Evolutionary conservation across 768 basidiomycete species (phyloP).

Genomic region (Solioccasus polychromus): DNA sequence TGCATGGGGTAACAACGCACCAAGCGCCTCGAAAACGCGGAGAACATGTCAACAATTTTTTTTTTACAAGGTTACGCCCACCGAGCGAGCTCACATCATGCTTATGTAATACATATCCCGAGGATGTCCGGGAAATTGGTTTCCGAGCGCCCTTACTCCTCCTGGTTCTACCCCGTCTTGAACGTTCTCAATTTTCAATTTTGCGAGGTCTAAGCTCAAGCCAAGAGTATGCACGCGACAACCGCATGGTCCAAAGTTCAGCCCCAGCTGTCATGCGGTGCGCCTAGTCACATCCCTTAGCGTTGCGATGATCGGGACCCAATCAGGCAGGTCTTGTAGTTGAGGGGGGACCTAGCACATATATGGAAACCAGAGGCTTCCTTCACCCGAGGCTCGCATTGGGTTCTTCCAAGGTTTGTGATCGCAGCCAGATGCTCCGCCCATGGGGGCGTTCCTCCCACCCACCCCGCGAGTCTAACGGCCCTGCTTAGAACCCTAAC

Average conservation of each 20-base stretch:
- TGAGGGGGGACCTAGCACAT: background rate
- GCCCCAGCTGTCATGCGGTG: too few species aligned
- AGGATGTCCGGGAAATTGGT: too few species aligned
- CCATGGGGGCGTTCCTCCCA: background rate
- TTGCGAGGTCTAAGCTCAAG: background rate
- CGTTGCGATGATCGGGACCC: conserved; percentile 10
- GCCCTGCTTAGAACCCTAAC: conserved; percentile 6
- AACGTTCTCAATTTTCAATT: too few species aligned
- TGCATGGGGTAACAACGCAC: conserved; percentile 21
- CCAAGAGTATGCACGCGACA: conserved; percentile 6
- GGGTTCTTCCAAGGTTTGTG: conserved; percentile 1
- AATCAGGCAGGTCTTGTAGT: conserved; percentile 14
- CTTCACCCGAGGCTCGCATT: background rate
- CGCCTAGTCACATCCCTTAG: too few species aligned
- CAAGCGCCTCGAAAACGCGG: conserved; percentile 36
- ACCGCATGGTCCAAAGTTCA: conserved; percentile 10
- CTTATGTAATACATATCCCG: conserved; percentile 18
- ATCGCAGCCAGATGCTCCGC: background rate
- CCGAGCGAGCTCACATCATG: background rate
- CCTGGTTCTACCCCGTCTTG: too few species aligned
- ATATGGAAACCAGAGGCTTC: background rate
- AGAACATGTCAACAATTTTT: conserved; percentile 33
- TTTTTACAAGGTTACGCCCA: too few species aligned
- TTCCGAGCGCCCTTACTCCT: too few species aligned
- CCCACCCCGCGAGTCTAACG: conserved; percentile 2